Evolutionary conservation across 2,329 filamentous ascomycete species (phyloP).

Genomic region (Scytalidium lignicola): DNA sequence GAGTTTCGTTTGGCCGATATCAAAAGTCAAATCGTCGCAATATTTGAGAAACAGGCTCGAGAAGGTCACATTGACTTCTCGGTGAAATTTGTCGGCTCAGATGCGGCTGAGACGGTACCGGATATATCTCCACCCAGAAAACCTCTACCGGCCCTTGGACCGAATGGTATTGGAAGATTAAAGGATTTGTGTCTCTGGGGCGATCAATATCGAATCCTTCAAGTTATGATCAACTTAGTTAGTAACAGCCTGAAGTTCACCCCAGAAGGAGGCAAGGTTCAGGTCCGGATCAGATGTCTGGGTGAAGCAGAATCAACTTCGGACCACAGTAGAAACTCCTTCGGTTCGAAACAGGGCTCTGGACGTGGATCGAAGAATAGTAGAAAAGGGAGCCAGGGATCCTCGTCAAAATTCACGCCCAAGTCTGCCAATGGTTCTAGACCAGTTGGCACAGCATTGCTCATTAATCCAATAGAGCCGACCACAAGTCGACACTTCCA

Average conservation of each 20-base stretch:
- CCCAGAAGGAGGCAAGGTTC: slow-evolving; percentile 67
- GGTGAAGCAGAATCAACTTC: slow-evolving; percentile 41
- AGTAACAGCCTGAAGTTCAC: slow-evolving; percentile 93
- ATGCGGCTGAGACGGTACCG: slow-evolving; percentile 24
- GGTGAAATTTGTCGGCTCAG: slow-evolving; percentile 60
- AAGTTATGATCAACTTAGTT: slow-evolving; percentile 90
- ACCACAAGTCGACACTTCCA: slow-evolving; percentile 27
- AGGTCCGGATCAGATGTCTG: slow-evolving; percentile 69
- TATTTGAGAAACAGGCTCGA: slow-evolving; percentile 84
- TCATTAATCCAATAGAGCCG: slow-evolving; percentile 56
- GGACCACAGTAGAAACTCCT: slow-evolving; percentile 21
- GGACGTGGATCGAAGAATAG: slow-evolving; percentile 12
- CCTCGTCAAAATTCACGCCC: slow-evolving; percentile 8
- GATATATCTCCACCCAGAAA: slow-evolving; percentile 19
- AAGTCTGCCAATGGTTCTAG: slow-evolving; percentile 21
- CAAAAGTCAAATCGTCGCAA: slow-evolving; percentile 73
- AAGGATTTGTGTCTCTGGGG: slow-evolving; percentile 85
- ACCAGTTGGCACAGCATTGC: slow-evolving; percentile 45
- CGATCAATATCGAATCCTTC: slow-evolving; percentile 85
- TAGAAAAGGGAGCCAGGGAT: slow-evolving; percentile 1
- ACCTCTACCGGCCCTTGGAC: slow-evolving; percentile 54
- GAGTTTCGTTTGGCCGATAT: slow-evolving; percentile 85
- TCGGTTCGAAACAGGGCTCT: slow-evolving; percentile 22
- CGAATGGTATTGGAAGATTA: slow-evolving; percentile 60
- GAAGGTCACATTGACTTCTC: slow-evolving; percentile 71